Evolutionary conservation across 2,329 filamentous ascomycete genomes (phyloP), one percentile per base, ranked within the genome.

Genomic region (Scopulariopsis brevicaulis): DNA sequence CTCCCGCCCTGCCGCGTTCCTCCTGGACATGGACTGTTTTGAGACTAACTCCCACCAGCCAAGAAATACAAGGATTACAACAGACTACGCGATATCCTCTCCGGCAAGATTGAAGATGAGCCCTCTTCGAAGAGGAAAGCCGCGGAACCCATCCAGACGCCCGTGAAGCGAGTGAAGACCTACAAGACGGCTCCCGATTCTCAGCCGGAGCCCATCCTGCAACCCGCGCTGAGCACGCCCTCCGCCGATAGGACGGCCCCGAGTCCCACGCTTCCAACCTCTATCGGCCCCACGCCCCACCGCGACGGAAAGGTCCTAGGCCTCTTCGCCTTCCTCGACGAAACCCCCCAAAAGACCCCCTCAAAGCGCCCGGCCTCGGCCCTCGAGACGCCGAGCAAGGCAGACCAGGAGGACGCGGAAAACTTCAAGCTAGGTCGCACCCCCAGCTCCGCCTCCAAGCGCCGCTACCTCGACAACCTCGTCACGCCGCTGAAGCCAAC

Each of bases 1-100:
- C 14, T 34, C 11, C 14, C 28, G 51, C 28, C 25, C 14, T 53
- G 2, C 51, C 18, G 4, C 24, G 15, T 11, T 22, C 20, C 46
- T 24, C 24, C 2, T 14, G 11, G 10, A 18, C 22, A 28, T 35
- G n/a, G 46, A 7, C 43, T 40, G 18, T 40, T 74, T 54, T 2
- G 3, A 15, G 6, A 20, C 43, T 18, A 57, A 46, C 15, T 10
- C 54, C 59, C 54, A n/a, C 12, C 12, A 58, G 46, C 63, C 88
- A 86, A 84, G 43, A 91, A 90, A 67, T 93, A 93, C 71, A 90
- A 87, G 67, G 79, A 87, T 61, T 92, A 91, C 70, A 84, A 85
- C 68, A 84, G 79, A 63, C 68, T 86, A 56, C 80, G 85, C 62
- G 78, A 83, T 64, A 75, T 82, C 53, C 71, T 84, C 59, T 69